Base-by-base conservation (phyloP, 192 early-diverging fungal species). In the Pilaira anomala region DNA sequence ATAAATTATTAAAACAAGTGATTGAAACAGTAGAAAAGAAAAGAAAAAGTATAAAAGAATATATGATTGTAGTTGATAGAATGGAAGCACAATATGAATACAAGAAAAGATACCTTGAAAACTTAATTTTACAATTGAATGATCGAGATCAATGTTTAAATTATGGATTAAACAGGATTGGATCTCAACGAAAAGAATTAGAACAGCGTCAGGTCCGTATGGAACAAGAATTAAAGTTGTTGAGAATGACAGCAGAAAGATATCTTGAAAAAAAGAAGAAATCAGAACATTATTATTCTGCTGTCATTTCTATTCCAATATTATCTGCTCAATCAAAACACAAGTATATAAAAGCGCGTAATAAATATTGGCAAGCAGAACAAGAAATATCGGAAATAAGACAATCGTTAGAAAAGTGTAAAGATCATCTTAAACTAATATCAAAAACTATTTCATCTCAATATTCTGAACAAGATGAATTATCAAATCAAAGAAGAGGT, bases 371-470 rank as follows among this genome's bases (percentile, higher is more conserved):
- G 18, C 4, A 8, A 21, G 44, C 28, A 48, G 59, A 60, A 11
- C 59, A 60, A 48, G 19, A 44, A 48, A 40, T 60, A 18, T 44
- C 45, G 21, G 59, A 60, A 9, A 7, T 30, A 28, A 22, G 45
- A 28, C 41, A 60, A 14, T 30, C 44, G 2, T 21, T 60, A 16
- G 9, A 48, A 4, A 21, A 44, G 16, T 60, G 45, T 12, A 25
- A 25, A n/a, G 44, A 44, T 19, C 45, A 44, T 4, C 3, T 60
- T 14, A 44, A 30, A 12, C 13, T 8, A 1, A 19, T 33, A 18
- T 29, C 36, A 25, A 60, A 60, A 18, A 46, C 26, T 2, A 44
- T 44, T 8, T 22, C 25, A 14, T 14, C 25, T 7, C 45, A 48
- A 26, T 33, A 60, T 18, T 48, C 59, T 3, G 59, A 60, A 22